Percentiles rank a stretch among this genome's conserved stretches.
Conservation (phyloP, 2,329 filamentous ascomycete species). For the Penicillium sclerotiorum region DNA sequence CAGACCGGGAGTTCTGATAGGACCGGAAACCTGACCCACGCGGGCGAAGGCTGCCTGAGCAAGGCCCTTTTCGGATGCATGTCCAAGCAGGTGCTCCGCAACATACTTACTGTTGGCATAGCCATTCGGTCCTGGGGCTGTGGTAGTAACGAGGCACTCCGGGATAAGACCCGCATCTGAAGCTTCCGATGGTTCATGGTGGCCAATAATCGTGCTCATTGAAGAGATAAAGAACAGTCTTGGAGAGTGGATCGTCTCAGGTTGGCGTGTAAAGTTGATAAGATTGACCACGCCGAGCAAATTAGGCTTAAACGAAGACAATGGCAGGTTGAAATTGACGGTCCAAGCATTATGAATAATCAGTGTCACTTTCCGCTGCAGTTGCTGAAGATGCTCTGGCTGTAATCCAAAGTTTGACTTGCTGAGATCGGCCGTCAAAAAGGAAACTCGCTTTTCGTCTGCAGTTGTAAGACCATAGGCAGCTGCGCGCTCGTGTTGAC, state of each 20-base stretch:
- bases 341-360: slow-evolving; percentile 45
- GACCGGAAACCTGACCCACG: slow-evolving; percentile 40
- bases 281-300: slow-evolving; percentile 21
- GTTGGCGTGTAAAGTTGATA: slow-evolving; percentile 27
- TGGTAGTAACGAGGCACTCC: slow-evolving; percentile 19
- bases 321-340: slow-evolving; percentile 27
- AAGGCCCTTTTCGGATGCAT: slow-evolving; percentile 10
- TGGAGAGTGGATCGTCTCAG: slow-evolving; percentile 10
- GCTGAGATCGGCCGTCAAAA: neutral
- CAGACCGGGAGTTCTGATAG: slow-evolving; percentile 38
- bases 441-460: neutral
- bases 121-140: slow-evolving; percentile 35
- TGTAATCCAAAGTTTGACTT: slow-evolving; percentile 28
- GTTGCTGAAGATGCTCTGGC: slow-evolving; percentile 21
- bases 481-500: too few relatives aligned
- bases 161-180: slow-evolving; percentile 21
- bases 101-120: slow-evolving; percentile 42
- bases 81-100: slow-evolving; percentile 51
- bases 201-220: slow-evolving; percentile 27
- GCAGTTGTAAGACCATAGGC: too few relatives aligned
- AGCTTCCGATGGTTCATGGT: too few relatives aligned
- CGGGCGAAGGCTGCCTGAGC: slow-evolving; percentile 30
- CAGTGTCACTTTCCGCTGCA: slow-evolving; percentile 23
- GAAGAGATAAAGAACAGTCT: slow-evolving; percentile 32
- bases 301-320: slow-evolving; percentile 17